Conservation (phyloP, 352 stramenopile genomes). For the Phytophthora tentaculata region DNA sequence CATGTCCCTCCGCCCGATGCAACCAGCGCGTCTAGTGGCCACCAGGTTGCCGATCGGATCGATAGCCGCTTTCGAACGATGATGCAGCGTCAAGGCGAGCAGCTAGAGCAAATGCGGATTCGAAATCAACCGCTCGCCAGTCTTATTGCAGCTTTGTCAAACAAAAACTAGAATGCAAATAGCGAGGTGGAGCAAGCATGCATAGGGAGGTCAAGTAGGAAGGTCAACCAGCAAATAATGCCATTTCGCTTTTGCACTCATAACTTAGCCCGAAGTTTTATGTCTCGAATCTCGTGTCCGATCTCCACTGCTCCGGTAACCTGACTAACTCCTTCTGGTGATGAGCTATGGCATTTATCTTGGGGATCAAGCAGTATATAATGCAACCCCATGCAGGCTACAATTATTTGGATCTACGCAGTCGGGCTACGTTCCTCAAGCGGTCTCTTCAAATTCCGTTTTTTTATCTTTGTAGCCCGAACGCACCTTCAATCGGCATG, state of each 20-base stretch:
- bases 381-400: constrained; percentile 15
- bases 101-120: constrained; percentile 9
- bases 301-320: no score
- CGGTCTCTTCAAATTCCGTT: constrained; percentile 15
- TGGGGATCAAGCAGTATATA: constrained; percentile 14
- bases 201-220: not conserved
- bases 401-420: not conserved
- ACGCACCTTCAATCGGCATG: not conserved
- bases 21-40: not conserved
- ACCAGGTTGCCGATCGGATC: not conserved
- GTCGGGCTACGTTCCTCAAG: constrained; percentile 7
- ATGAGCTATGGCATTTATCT: constrained; percentile 1
- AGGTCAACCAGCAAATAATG: not conserved
- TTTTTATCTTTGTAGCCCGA: constrained; percentile 15
- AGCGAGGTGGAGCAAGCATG: no score
- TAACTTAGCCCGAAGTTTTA: constrained; percentile 2
- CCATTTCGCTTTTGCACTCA: constrained; percentile 8
- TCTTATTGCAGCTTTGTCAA: constrained; percentile 1
- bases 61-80: no score
- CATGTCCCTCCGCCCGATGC: not conserved
- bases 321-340: not conserved
- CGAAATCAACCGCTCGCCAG: constrained; percentile 9
- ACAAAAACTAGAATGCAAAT: not conserved
- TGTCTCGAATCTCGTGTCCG: not conserved
- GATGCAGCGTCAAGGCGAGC: constrained; percentile 6